A percentile compares a stretch with the other conserved stretches of the same genome.
Evolutionary conservation across 306 rosid genomes (phyloP).

Genomic region (Pterocarpus santalinus): DNA sequence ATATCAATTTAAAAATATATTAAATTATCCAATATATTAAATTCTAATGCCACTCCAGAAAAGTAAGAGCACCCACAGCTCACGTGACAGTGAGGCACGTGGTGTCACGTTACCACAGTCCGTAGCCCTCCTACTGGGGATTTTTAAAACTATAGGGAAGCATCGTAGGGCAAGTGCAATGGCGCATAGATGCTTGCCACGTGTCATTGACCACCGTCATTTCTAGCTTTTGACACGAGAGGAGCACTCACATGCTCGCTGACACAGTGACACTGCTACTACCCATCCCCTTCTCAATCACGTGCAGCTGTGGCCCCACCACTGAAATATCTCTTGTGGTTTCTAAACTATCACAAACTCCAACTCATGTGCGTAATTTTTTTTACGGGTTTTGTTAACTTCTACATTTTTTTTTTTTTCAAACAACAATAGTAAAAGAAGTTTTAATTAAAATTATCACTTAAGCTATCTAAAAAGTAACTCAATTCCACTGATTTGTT

Average conservation of each 20-base stretch:
- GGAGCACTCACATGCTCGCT: slow-evolving; percentile 70
- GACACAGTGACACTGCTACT: slow-evolving; percentile 51
- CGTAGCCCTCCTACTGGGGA: not conserved
- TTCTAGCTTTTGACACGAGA: slow-evolving; percentile 68
- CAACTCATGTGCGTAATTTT: too few species aligned
- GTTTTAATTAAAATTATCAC: too few species aligned
- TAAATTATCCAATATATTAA: too few species aligned
- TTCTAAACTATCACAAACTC: too few species aligned
- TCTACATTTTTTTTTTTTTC: too few species aligned
- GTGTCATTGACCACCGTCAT: slow-evolving; percentile 77
- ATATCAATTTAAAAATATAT: too few species aligned
- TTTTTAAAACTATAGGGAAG: slow-evolving; percentile 34
- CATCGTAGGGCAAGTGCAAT: slow-evolving; percentile 42
- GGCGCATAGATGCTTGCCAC: slow-evolving; percentile 53
- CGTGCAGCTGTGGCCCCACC: slow-evolving; percentile 60
- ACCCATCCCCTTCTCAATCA: slow-evolving; percentile 56
- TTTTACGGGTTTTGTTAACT: not conserved
- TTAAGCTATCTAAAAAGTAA: too few species aligned
- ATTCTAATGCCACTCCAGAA: not conserved
- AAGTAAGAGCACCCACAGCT: slow-evolving; percentile 38
- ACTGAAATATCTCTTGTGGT: not conserved
- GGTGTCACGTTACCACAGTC: slow-evolving; percentile 57
- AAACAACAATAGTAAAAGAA: not conserved
- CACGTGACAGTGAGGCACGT: slow-evolving; percentile 71
- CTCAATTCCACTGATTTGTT: too few species aligned